Evolutionary conservation across 2,329 filamentous ascomycete genomes (phyloP).

Genomic region (Monosporascus sp.): DNA sequence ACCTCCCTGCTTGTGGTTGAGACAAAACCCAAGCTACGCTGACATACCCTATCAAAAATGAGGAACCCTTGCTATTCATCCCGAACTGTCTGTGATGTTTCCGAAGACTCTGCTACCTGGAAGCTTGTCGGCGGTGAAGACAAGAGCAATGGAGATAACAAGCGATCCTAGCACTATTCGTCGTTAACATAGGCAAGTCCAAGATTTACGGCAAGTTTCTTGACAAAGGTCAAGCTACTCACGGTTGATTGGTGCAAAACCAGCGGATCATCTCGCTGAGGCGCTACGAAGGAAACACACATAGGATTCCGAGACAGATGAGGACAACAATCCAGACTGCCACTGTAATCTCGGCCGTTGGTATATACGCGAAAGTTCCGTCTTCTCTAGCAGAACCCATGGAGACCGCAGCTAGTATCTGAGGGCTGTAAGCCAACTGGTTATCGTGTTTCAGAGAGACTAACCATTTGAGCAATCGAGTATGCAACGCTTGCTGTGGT

Average conservation of each 20-base stretch:
- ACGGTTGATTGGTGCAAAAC: slow-evolving; percentile 63
- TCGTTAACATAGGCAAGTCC: too few species aligned
- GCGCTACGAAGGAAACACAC: slow-evolving; percentile 56
- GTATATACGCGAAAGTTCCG: slow-evolving; percentile 48
- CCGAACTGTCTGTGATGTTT: slow-evolving; percentile 56
- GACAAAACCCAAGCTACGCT: slow-evolving; percentile 43
- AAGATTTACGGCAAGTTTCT: not conserved
- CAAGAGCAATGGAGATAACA: slow-evolving; percentile 53
- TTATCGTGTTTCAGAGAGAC: not conserved
- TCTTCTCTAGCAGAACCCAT: slow-evolving; percentile 54
- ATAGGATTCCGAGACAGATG: slow-evolving; percentile 52
- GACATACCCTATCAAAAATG: slow-evolving; percentile 54
- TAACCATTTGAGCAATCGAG: slow-evolving; percentile 58
- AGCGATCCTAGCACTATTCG: slow-evolving; percentile 54
- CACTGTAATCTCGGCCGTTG: slow-evolving; percentile 56
- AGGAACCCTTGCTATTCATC: slow-evolving; percentile 57
- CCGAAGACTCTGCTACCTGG: slow-evolving; percentile 57
- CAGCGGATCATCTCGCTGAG: slow-evolving; percentile 57
- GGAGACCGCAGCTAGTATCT: slow-evolving; percentile 48
- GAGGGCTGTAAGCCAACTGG: not conserved
- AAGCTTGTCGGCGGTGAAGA: slow-evolving; percentile 55
- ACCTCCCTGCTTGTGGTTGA: not conserved
- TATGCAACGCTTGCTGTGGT: slow-evolving; percentile 42
- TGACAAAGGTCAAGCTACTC: slow-evolving; percentile 14
- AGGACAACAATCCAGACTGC: slow-evolving; percentile 52